Base-by-base conservation (phyloP, 2,329 filamentous ascomycete species). In the Sphaerostilbella broomeana region DNA sequence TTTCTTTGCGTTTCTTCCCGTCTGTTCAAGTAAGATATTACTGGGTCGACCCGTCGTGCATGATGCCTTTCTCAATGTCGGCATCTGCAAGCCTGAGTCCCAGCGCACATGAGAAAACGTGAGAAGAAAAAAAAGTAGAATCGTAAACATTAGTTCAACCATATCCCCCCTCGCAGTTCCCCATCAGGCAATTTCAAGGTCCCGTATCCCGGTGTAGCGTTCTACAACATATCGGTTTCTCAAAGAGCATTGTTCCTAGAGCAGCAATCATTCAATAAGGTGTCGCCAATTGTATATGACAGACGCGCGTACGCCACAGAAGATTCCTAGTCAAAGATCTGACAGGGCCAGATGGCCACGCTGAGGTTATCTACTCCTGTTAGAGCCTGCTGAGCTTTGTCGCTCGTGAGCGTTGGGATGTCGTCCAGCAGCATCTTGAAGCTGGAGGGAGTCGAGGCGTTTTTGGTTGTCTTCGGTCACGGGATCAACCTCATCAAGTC, bases 401-500 rank as follows among this genome's bases (percentile, higher is more conserved):
- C 76, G 72, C 57, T 81, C 78, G 51, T 79, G 75, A 42, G 67
- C 55, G 33, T 58, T 59, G 19, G 71, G 67, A 47, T 72, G 72
- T 51, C 76, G 72, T 51, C 86, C 81, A 22, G 54, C 47, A 52
- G 75, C 85, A 62, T 97, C 90, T 60, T 94, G 85, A 56, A 97
- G 71, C 61, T 92, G 88, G 52, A 97, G 72, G 37, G 87, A 89
- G 63, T 95, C 87, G 50, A 97, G 73, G 51, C 87, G 77, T 66
- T 89, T 86, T 63, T 87, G 83, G 59, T 83, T 90, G 54, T 92
- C 86, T 52, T 90, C 85, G 35, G 84, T 81, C 36, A 81, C 73
- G 4, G 81, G 77, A 60, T 95, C 88, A 25, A 83, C 73, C 54
- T 95, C 88, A 50, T 94, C 85, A 48, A 79, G 70, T 38, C 65